These are phyloP conservation scores for Tuber microsphaerosporum DNA, from an alignment of 495 filamentous ascomycete genomes.

Conservation along the genomic window DNA sequence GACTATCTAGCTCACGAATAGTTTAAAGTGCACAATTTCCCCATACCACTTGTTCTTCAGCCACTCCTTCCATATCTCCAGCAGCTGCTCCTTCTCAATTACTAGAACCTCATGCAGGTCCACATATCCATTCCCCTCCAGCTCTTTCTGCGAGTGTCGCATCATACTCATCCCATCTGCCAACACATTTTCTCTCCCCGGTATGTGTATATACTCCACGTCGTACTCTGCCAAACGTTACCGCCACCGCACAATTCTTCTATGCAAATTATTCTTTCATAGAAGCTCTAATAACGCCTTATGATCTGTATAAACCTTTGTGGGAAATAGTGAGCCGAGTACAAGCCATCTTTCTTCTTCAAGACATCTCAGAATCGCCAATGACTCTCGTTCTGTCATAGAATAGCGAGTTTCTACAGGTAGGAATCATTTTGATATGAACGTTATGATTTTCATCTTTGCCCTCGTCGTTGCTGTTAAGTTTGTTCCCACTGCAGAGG, in stretches of 20 bases:
- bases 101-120: no score
- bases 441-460: neutral
- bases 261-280: neutral
- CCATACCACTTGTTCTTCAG: no score
- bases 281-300: neutral
- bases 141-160: no score
- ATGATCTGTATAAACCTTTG: slow-evolving; percentile 8
- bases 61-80: no score
- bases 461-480: neutral
- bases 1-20: no score
- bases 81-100: no score
- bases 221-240: neutral
- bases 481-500: neutral
- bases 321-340: neutral
- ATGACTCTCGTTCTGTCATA: neutral
- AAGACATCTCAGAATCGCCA: neutral
- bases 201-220: neutral
- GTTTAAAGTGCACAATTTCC: no score
- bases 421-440: neutral
- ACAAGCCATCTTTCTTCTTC: slow-evolving; percentile 5
- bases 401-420: neutral
- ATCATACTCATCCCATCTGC: slow-evolving; percentile 5
- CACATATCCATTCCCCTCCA: no score
- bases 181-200: neutral
- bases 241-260: neutral